Conservation (phyloP, 1,139 yeast genomes). For the Yamadazyma triangularis region DNA sequence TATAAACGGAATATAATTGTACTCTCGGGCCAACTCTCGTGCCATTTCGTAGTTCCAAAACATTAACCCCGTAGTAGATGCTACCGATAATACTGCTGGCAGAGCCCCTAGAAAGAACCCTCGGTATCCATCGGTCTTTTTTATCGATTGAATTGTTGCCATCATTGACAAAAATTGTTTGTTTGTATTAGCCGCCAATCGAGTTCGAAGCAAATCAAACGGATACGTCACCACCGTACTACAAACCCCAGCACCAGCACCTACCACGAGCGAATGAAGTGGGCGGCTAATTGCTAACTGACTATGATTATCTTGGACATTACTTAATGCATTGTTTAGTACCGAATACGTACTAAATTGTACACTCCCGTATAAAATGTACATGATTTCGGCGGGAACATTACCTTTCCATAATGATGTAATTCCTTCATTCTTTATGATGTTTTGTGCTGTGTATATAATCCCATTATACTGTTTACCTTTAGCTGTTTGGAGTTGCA, state of each 20-base stretch:
- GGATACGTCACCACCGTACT: constrained; percentile 82
- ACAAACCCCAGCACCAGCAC: constrained; percentile 70
- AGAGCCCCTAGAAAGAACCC: constrained; percentile 64
- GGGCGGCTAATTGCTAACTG: constrained; percentile 28
- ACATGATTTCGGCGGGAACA: constrained; percentile 85
- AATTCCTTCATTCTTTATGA: constrained; percentile 36
- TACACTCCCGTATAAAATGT: constrained; percentile 76
- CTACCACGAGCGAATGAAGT: constrained; percentile 57
- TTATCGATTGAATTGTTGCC: constrained; percentile 39
- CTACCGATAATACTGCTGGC: constrained; percentile 61
- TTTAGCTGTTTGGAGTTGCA: constrained; percentile 49
- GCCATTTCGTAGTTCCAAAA: constrained; percentile 62
- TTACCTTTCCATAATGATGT: constrained; percentile 88
- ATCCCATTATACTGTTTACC: constrained; percentile 11
- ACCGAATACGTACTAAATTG: constrained; percentile 75
- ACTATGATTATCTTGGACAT: constrained; percentile 19
- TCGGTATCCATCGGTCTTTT: constrained; percentile 41
- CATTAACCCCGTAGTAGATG: constrained; percentile 64
- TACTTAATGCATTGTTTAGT: constrained; percentile 40
- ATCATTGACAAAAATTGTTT: constrained; percentile 44
- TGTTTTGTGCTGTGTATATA: constrained; percentile 12
- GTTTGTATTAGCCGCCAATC: constrained; percentile 60
- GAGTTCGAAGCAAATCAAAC: constrained; percentile 77
- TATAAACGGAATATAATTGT: constrained; percentile 36
- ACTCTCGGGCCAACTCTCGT: constrained; percentile 23